A percentile compares a stretch with the other conserved stretches of the same genome.
Evolutionary conservation across 208 protist species (phyloP).

Genomic region (Trypanosoma platydactyli): DNA sequence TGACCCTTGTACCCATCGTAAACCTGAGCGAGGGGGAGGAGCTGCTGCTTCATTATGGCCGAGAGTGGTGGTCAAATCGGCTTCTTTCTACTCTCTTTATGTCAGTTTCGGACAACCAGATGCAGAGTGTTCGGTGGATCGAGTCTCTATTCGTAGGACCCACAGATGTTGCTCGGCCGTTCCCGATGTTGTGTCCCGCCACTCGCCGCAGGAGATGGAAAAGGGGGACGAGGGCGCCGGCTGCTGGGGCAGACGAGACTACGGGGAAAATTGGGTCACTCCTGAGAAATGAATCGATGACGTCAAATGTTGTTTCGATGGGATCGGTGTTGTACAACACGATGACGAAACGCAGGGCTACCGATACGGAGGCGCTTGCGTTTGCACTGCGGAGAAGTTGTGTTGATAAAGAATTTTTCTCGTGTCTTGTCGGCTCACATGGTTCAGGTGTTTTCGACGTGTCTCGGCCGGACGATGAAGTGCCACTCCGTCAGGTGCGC

Average conservation of each 20-base stretch:
- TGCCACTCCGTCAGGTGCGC: slow-evolving; percentile 50
- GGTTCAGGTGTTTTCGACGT: slow-evolving; percentile 37
- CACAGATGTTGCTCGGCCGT: slow-evolving; percentile 51
- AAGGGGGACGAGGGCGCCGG: background rate
- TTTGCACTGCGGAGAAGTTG: slow-evolving; percentile 76
- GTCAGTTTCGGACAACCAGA: slow-evolving; percentile 38
- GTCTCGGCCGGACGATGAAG: slow-evolving; percentile 46
- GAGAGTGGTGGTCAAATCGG: slow-evolving; percentile 85
- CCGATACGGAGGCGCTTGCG: slow-evolving; percentile 57
- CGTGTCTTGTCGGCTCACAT: slow-evolving; percentile 11
- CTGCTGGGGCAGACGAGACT: background rate
- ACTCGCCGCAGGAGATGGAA: slow-evolving; percentile 9
- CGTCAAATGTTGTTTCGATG: background rate
- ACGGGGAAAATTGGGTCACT: background rate
- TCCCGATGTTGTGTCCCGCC: slow-evolving; percentile 50
- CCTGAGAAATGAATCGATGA: background rate
- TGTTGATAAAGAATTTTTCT: slow-evolving; percentile 42
- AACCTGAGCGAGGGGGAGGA: slow-evolving; percentile 72
- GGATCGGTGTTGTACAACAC: slow-evolving; percentile 63
- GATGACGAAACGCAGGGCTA: slow-evolving; percentile 46
- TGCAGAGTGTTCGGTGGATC: slow-evolving; percentile 64
- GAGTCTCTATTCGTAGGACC: slow-evolving; percentile 54
- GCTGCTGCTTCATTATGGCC: slow-evolving; percentile 82
- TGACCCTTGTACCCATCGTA: slow-evolving; percentile 62
- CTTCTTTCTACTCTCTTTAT: slow-evolving; percentile 68